These are phyloP conservation scores for Tricholoma bakamatsutake DNA, from an alignment of 768 basidiomycete genomes.

Conservation along the genomic window DNA sequence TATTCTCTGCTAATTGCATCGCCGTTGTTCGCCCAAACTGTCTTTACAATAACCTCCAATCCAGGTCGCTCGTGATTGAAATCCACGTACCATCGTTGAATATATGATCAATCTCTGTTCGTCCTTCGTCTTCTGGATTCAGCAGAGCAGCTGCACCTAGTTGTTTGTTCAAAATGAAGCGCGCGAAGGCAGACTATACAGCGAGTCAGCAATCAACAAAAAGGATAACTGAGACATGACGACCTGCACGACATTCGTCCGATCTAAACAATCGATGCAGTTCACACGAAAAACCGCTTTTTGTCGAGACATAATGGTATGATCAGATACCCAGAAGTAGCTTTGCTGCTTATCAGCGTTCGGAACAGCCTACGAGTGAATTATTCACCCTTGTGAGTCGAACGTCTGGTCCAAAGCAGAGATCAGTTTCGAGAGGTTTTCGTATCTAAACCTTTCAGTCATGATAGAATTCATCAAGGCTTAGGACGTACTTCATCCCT, in stretches of 20 bases:
- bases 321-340: conserved; percentile 78
- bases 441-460: conserved; percentile 51
- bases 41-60: background rate
- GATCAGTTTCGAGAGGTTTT: conserved; percentile 81
- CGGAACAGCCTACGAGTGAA: background rate
- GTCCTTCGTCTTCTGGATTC: conserved; percentile 44
- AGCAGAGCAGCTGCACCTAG: conserved; percentile 67
- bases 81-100: conserved; percentile 67
- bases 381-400: conserved; percentile 66
- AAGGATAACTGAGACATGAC: background rate
- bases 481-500: conserved; percentile 77
- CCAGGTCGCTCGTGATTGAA: background rate
- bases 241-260: conserved; percentile 93
- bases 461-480: background rate
- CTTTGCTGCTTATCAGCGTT: conserved; percentile 27
- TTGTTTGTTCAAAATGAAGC: conserved; percentile 73
- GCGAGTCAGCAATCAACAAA: background rate
- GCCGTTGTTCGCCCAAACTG: conserved; percentile 98
- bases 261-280: conserved; percentile 93
- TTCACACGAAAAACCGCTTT: conserved; percentile 86
- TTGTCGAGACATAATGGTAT: conserved; percentile 69
- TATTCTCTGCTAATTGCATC: conserved; percentile 90
- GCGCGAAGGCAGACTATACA: conserved; percentile 80
- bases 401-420: conserved; percentile 66
- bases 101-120: conserved; percentile 59